These are phyloP conservation scores for Microthyrium microscopicum DNA, from an alignment of 2,329 filamentous ascomycete species.

Conservation along the genomic window DNA sequence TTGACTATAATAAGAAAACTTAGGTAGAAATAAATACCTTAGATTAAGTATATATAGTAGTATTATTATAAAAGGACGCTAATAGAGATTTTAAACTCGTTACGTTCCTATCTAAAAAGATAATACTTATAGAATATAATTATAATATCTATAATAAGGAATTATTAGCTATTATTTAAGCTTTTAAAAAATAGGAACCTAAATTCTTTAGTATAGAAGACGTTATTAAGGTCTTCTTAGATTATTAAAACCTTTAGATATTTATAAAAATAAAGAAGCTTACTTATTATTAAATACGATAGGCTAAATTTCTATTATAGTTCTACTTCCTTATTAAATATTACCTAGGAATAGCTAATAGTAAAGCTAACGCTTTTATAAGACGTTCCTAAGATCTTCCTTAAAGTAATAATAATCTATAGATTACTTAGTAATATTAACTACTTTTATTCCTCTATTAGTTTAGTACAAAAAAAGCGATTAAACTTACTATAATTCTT, in stretches of 20 bases:
- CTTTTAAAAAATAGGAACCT: slow-evolving; percentile 13
- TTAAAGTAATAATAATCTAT: no score
- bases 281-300: slow-evolving; percentile 14
- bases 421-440: no score
- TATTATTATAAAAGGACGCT: slow-evolving; percentile 8
- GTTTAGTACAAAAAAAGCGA: not conserved
- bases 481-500: not conserved
- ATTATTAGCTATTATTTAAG: slow-evolving; percentile 16
- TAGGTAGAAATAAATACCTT: slow-evolving; percentile 13
- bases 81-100: slow-evolving; percentile 8
- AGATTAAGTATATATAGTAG: slow-evolving; percentile 4
- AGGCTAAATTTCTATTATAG: slow-evolving; percentile 12
- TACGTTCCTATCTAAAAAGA: slow-evolving; percentile 12
- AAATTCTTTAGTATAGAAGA: slow-evolving; percentile 10
- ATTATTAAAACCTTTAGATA: slow-evolving; percentile 16
- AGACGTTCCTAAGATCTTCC: slow-evolving; percentile 7
- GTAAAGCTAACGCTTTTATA: slow-evolving; percentile 11
- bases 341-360: slow-evolving; percentile 10
- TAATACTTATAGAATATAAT: slow-evolving; percentile 13
- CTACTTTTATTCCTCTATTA: not conserved
- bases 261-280: slow-evolving; percentile 17
- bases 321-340: slow-evolving; percentile 16
- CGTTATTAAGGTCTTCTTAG: slow-evolving; percentile 11
- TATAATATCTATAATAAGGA: slow-evolving; percentile 21
- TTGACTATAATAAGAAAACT: slow-evolving; percentile 9